A percentile compares a stretch with the other conserved stretches of the same genome.
Evolutionary conservation across 2,329 filamentous ascomycete genomes (phyloP).

Genomic region (Stenocarpella maydis): DNA sequence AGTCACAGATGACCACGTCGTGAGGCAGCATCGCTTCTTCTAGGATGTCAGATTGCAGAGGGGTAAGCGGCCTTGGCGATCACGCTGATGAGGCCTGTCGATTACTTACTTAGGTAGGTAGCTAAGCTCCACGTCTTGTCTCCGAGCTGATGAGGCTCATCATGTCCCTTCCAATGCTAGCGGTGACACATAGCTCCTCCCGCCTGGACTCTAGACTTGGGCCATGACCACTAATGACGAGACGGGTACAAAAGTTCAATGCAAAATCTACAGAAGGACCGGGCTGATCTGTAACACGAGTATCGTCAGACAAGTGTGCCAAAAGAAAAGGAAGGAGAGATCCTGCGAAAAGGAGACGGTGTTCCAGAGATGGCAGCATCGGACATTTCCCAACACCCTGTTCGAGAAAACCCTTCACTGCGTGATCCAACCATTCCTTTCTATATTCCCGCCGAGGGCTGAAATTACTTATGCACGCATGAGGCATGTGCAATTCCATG

Average conservation of each 20-base stretch:
- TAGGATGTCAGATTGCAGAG: not conserved
- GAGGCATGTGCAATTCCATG: not conserved
- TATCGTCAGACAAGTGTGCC: constrained; percentile 1
- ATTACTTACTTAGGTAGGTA: not conserved
- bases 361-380: not conserved
- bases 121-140: not conserved
- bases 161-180: constrained; percentile 10
- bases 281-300: constrained; percentile 4
- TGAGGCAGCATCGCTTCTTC: not conserved
- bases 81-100: not conserved
- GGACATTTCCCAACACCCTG: constrained; percentile 1
- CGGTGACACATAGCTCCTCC: constrained; percentile 21
- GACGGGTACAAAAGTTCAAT: not conserved
- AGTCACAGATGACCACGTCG: not conserved
- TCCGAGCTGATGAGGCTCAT: constrained; percentile 13
- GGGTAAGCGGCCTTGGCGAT: constrained; percentile 1
- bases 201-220: not conserved
- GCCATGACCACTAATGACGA: constrained; percentile 21
- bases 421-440: not conserved
- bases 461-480: not conserved
- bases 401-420: not conserved
- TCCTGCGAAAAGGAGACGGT: not conserved
- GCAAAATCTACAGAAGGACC: not conserved
- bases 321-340: not conserved
- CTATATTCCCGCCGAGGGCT: not conserved